Conservation (phyloP, 306 rosid species). For the Corylus heterophylla region DNA sequence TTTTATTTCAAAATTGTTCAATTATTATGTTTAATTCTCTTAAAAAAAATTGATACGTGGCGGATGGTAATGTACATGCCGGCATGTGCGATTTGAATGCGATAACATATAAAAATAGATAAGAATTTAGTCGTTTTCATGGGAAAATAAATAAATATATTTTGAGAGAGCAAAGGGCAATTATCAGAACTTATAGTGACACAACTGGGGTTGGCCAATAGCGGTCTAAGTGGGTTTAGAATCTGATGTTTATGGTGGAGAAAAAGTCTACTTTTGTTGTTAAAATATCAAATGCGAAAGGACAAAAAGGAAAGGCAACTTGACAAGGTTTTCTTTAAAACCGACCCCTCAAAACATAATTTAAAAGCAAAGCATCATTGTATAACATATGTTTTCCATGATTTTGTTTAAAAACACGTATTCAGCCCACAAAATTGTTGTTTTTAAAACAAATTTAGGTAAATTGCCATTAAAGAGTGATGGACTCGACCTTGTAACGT, state of each 20-base stretch:
- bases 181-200: background rate
- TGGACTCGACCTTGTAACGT: too few relatives aligned
- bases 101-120: background rate
- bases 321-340: background rate
- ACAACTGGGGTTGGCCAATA: background rate
- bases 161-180: background rate
- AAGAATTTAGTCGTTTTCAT: background rate
- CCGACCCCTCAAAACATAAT: background rate
- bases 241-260: background rate
- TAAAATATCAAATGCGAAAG: background rate
- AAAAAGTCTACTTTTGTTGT: background rate
- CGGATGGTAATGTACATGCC: slow-evolving; percentile 10
- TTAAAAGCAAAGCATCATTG: too few relatives aligned
- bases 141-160: background rate
- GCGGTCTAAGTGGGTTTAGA: background rate
- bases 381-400: too few relatives aligned
- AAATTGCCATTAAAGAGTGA: too few relatives aligned
- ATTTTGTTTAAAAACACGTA: too few relatives aligned
- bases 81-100: slow-evolving; percentile 9
- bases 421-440: too few relatives aligned
- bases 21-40: background rate
- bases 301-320: background rate
- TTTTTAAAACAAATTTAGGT: too few relatives aligned
- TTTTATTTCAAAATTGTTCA: background rate
- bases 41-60: background rate